Conservation (phyloP, 1,284 basidiomycete genomes). For the Rhodotorula sp. region DNA sequence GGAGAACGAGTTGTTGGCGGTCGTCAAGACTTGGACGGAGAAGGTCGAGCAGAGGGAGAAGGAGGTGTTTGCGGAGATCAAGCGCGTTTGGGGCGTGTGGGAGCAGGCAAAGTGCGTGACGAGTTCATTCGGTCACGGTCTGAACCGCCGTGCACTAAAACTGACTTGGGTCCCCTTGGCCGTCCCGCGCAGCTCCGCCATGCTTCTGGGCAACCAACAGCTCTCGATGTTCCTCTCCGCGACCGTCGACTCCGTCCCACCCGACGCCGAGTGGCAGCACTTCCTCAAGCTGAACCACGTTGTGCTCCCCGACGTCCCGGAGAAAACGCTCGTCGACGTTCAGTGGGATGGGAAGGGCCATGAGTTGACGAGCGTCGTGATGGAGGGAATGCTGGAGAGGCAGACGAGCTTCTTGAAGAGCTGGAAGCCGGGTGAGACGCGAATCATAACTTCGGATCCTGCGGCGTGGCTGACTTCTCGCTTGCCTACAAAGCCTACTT, state of each 20-base stretch:
- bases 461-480: background rate
- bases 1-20: constrained; percentile 34
- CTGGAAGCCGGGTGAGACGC: constrained; percentile 28
- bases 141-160: no score
- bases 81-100: constrained; percentile 26
- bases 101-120: constrained; percentile 27
- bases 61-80: constrained; percentile 19
- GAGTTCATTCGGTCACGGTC: no score
- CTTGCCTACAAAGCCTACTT: constrained; percentile 15
- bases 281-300: constrained; percentile 32
- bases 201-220: constrained; percentile 33
- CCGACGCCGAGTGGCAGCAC: constrained; percentile 37
- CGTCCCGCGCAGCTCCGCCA: constrained; percentile 19
- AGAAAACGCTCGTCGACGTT: constrained; percentile 7
- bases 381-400: constrained; percentile 34
- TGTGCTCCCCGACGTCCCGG: constrained; percentile 4
- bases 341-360: constrained; percentile 22
- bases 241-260: constrained; percentile 27
- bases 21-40: constrained; percentile 27
- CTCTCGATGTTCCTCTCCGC: constrained; percentile 33
- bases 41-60: constrained; percentile 23
- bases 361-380: constrained; percentile 19
- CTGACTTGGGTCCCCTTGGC: background rate
- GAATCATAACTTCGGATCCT: background rate
- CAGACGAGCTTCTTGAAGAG: constrained; percentile 32